These are phyloP conservation scores for Melaleuca quinquenervia DNA, from an alignment of 345 rosid genomes.

Conservation along the genomic window DNA sequence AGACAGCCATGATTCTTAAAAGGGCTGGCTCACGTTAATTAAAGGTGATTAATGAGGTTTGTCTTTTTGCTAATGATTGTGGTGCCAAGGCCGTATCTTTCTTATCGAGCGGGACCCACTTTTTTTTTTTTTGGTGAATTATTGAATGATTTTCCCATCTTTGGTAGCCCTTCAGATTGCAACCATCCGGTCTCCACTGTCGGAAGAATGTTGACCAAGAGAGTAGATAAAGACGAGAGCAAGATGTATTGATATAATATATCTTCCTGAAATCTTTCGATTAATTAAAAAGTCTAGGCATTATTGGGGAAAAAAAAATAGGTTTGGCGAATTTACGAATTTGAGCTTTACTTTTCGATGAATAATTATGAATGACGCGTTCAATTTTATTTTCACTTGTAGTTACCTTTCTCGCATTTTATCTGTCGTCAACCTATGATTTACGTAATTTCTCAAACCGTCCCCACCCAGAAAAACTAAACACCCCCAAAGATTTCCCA, in stretches of 20 bases:
- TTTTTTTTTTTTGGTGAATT: background rate
- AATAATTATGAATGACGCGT: too few relatives aligned
- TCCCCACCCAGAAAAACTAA: too few relatives aligned
- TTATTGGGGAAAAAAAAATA: background rate
- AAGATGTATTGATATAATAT: background rate
- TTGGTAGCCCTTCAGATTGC: background rate
- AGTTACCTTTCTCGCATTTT: too few relatives aligned
- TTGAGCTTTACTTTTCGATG: too few relatives aligned
- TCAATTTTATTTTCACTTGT: too few relatives aligned
- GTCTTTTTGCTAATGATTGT: background rate
- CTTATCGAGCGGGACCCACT: background rate
- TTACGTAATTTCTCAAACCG: too few relatives aligned
- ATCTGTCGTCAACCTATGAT: too few relatives aligned
- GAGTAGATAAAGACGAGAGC: background rate
- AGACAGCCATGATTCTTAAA: background rate
- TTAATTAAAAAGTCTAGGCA: background rate
- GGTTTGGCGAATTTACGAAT: fast-evolving
- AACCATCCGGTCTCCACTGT: background rate
- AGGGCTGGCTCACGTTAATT: background rate
- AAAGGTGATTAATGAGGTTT: background rate
- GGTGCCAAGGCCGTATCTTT: background rate
- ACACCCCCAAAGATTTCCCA: too few relatives aligned
- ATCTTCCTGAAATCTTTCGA: background rate
- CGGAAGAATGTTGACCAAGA: background rate
- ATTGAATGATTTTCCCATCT: background rate